These are phyloP conservation scores for Mycosarcoma maydis DNA, from an alignment of 1,284 basidiomycete species.

Conservation along the genomic window DNA sequence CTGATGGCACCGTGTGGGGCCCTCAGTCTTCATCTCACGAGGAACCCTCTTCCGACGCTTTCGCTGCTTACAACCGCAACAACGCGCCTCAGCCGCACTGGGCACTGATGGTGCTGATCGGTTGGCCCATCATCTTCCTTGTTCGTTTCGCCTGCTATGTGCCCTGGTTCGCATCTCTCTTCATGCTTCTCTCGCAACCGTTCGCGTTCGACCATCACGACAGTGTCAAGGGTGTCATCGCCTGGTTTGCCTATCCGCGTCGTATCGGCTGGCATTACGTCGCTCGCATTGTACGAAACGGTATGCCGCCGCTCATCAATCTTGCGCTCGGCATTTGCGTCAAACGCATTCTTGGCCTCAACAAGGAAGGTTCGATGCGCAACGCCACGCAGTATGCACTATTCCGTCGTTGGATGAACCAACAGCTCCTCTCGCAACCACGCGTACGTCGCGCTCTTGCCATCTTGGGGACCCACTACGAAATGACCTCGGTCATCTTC, in stretches of 20 bases:
- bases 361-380: slow-evolving; percentile 66
- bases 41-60: slow-evolving; percentile 64
- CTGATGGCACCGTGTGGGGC: slow-evolving; percentile 66
- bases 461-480: slow-evolving; percentile 66
- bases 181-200: slow-evolving; percentile 64
- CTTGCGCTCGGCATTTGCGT: slow-evolving; percentile 61
- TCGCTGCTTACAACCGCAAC: slow-evolving; percentile 64
- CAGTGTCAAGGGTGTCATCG: slow-evolving; percentile 64
- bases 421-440: slow-evolving; percentile 61
- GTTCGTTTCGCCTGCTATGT: slow-evolving; percentile 62
- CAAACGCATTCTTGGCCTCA: slow-evolving; percentile 64
- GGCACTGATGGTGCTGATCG: slow-evolving; percentile 59
- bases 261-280: slow-evolving; percentile 67
- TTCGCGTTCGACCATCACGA: slow-evolving; percentile 65
- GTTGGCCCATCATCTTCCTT: slow-evolving; percentile 59
- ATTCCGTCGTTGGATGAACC: slow-evolving; percentile 65
- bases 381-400: slow-evolving; percentile 64
- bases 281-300: slow-evolving; percentile 63
- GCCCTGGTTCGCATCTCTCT: slow-evolving; percentile 66
- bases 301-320: slow-evolving; percentile 65
- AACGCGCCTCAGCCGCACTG: slow-evolving; percentile 59
- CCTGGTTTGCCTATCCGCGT: slow-evolving; percentile 65
- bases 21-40: slow-evolving; percentile 66
- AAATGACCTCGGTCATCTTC: slow-evolving; percentile 66
- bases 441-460: slow-evolving; percentile 61